Conservation (phyloP, 352 stramenopile species). For the Globisporangium apiculatum region DNA sequence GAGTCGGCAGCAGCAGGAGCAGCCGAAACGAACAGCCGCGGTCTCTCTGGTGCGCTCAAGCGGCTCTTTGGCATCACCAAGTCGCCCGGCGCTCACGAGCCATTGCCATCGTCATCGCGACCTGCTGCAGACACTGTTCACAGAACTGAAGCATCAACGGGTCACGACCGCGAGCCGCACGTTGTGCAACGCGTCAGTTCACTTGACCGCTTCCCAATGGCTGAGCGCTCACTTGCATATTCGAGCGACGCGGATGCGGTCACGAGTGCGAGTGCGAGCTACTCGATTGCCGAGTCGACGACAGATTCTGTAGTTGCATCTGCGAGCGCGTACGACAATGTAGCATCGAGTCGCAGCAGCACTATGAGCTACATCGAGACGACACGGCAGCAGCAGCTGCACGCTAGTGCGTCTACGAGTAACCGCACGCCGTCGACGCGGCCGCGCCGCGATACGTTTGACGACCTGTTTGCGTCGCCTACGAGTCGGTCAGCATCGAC, state of each 20-base stretch:
- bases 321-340: not conserved
- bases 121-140: too few relatives aligned
- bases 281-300: conserved; percentile 25
- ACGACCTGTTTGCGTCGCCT: conserved; percentile 69
- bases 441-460: conserved; percentile 60
- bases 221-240: conserved; percentile 7
- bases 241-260: too few relatives aligned
- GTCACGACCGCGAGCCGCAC: too few relatives aligned
- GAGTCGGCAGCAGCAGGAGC: too few relatives aligned
- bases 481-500: conserved; percentile 8
- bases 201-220: conserved; percentile 5
- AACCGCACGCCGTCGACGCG: not conserved
- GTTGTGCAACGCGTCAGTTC: not conserved
- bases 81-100: too few relatives aligned
- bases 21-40: conserved; percentile 9
- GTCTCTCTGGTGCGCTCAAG: conserved; percentile 53
- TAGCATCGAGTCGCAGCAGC: not conserved
- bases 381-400: too few relatives aligned
- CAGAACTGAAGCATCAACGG: too few relatives aligned
- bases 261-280: not conserved
- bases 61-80: conserved; percentile 42
- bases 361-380: not conserved
- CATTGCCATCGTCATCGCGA: too few relatives aligned
- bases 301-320: not conserved
- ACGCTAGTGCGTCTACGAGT: not conserved